Evolutionary conservation across 2,329 filamentous ascomycete genomes (phyloP).

Genomic region (Aspergillus persii): DNA sequence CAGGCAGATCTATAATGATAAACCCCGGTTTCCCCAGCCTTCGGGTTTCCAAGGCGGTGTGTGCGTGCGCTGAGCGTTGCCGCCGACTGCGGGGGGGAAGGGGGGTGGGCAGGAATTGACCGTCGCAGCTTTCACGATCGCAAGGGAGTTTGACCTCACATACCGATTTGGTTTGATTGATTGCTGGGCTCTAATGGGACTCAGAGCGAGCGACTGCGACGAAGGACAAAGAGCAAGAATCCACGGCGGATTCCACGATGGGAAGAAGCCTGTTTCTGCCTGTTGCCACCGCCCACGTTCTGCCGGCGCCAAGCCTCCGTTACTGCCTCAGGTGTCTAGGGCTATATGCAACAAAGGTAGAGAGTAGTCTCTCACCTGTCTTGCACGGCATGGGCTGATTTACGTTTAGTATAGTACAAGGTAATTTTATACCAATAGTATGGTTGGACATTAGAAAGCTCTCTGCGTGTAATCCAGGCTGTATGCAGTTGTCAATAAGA

Average conservation of each 20-base stretch:
- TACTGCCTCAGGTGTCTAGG: background rate
- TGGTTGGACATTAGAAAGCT: too few species aligned
- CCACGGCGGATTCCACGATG: background rate
- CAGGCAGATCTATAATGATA: background rate
- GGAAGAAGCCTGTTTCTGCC: slow-evolving; percentile 5
- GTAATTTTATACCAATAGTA: too few species aligned
- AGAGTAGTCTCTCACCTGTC: too few species aligned
- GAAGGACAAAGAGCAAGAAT: background rate
- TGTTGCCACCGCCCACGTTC: slow-evolving; percentile 5
- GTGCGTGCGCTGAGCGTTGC: too few species aligned
- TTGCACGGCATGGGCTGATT: too few species aligned
- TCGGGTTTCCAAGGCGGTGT: background rate
- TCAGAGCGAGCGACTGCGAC: background rate
- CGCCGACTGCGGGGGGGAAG: background rate
- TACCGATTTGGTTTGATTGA: background rate
- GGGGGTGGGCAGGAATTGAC: background rate
- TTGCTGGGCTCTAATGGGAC: too few species aligned
- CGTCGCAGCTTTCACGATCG: background rate
- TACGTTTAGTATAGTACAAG: too few species aligned
- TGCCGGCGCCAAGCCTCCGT: background rate
- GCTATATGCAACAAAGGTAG: too few species aligned
- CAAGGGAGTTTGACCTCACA: background rate
- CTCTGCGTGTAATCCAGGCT: too few species aligned
- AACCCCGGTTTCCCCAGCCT: background rate
- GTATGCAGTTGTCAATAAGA: too few species aligned